Evolutionary conservation across 805 yeast species (phyloP).

Genomic region (Ogataea nitratoaversa): DNA sequence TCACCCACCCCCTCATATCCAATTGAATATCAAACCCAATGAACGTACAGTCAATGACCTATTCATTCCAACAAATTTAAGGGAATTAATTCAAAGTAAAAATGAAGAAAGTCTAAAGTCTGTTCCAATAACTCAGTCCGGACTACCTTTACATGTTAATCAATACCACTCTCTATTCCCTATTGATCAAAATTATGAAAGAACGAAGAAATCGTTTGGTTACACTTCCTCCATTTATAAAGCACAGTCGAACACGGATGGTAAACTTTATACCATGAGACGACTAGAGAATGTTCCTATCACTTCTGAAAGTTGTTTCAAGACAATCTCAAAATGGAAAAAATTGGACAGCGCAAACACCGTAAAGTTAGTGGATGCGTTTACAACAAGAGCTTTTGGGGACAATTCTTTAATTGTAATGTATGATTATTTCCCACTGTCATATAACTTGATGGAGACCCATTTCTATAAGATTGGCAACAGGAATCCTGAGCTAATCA

Average conservation of each 20-base stretch:
- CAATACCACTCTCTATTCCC: slow-evolving; percentile 84
- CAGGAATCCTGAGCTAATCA: slow-evolving; percentile 44
- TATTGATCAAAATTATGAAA: slow-evolving; percentile 50
- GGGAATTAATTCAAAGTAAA: slow-evolving; percentile 66
- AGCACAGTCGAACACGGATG: slow-evolving; percentile 75
- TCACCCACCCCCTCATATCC: slow-evolving; percentile 70
- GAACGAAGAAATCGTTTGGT: slow-evolving; percentile 41
- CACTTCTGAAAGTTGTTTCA: slow-evolving; percentile 55
- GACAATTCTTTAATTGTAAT: slow-evolving; percentile 71
- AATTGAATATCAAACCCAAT: slow-evolving; percentile 57
- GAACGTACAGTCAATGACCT: slow-evolving; percentile 66
- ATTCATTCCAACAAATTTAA: slow-evolving; percentile 66
- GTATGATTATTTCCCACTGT: slow-evolving; percentile 81
- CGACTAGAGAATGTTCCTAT: slow-evolving; percentile 61
- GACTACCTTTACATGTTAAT: slow-evolving; percentile 73
- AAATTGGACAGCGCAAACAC: slow-evolving; percentile 52
- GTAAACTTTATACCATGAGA: slow-evolving; percentile 70
- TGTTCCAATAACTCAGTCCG: slow-evolving; percentile 44
- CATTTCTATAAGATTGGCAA: slow-evolving; percentile 47
- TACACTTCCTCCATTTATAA: slow-evolving; percentile 65
- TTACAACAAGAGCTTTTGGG: slow-evolving; percentile 82
- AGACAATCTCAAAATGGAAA: slow-evolving; percentile 65
- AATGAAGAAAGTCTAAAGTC: slow-evolving; percentile 75
- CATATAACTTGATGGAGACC: slow-evolving; percentile 64
- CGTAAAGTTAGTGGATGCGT: slow-evolving; percentile 71